These are phyloP conservation scores for Vitis vinifera DNA, from an alignment of 164 flowering plant species.

Conservation along the genomic window ASM3070453v1 NC_081811.1:1627001-1627500, in stretches of 20 bases:
- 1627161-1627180: slow-evolving; percentile 58
- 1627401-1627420: too few species aligned
- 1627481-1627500: slow-evolving; percentile 17
- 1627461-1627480: background rate
- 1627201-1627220: slow-evolving; percentile 59
- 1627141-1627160: slow-evolving; percentile 70
- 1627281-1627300: too few species aligned
- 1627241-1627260: too few species aligned
- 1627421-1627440: too few species aligned
- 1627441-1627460: background rate
- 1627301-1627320: too few species aligned
- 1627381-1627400: background rate
- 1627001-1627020: too few species aligned
- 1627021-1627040: too few species aligned
- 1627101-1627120: slow-evolving; percentile 62
- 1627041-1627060: too few species aligned
- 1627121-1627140: slow-evolving; percentile 73
- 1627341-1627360: slow-evolving; percentile 40
- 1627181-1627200: slow-evolving; percentile 94
- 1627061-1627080: too few species aligned
- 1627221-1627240: slow-evolving; percentile 45
- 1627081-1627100: slow-evolving; percentile 49
- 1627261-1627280: too few species aligned
- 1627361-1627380: slow-evolving; percentile 27
- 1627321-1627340: slow-evolving; percentile 58